phyloP scores from a whole-genome alignment of 2,329 filamentous ascomycete species.

The Lithohypha guttulata region DNA sequence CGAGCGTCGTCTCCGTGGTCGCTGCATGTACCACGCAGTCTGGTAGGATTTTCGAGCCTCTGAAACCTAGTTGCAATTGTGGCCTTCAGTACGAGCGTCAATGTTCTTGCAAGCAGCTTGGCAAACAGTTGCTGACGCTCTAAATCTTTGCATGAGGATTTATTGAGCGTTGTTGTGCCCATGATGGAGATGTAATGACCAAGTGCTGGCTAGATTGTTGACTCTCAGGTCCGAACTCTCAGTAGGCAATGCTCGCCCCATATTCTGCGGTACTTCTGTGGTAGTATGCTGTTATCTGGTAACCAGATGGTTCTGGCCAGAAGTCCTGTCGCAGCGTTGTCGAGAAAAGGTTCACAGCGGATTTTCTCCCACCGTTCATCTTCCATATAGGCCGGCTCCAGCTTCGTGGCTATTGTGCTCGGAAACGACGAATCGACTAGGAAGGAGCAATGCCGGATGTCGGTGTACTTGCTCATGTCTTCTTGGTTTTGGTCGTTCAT shows the following conservation, averaged over 20 bases:
- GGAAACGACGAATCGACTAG: slow-evolving; percentile 80
- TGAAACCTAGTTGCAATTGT: no score
- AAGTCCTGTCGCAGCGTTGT: slow-evolving; percentile 61
- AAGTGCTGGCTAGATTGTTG: no score
- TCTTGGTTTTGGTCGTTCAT: slow-evolving; percentile 91
- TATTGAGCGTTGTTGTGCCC: no score
- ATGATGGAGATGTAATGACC: no score
- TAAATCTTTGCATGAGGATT: no score
- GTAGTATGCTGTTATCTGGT: slow-evolving; percentile 59
- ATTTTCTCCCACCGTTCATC: slow-evolving; percentile 71
- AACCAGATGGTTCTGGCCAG: slow-evolving; percentile 73
- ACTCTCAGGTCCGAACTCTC: no score
- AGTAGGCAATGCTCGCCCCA: slow-evolving; percentile 89
- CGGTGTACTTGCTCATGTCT: slow-evolving; percentile 72
- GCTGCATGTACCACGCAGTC: no score
- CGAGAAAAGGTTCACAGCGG: slow-evolving; percentile 68
- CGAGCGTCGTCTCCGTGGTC: no score
- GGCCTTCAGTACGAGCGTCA: no score
- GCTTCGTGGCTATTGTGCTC: slow-evolving; percentile 44
- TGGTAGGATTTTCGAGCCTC: no score
- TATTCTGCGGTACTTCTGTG: slow-evolving; percentile 56
- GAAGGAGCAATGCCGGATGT: slow-evolving; percentile 64
- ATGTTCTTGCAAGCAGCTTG: no score
- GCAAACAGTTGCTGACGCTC: no score
- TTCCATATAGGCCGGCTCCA: slow-evolving; percentile 71